Percentiles rank a stretch among this genome's conserved stretches.
These are phyloP conservation scores for Cylindrodendrum hubeiense DNA, from an alignment of 2,329 filamentous ascomycete species.

Conservation along the genomic window DNA sequence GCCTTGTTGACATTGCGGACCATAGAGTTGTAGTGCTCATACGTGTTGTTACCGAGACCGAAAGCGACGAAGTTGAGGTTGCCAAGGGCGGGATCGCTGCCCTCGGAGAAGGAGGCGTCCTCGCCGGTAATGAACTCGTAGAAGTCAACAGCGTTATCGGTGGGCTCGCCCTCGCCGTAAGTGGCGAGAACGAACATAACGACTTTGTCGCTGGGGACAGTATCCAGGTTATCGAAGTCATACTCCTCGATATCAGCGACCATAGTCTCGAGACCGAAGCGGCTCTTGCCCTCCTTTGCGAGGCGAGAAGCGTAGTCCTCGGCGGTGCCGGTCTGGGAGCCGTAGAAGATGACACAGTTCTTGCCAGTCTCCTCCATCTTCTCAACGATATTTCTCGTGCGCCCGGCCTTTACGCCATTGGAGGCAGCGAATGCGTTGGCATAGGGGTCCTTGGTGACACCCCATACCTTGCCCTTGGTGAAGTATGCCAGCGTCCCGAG, in stretches of 20 bases:
- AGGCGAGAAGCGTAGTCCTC: conserved; percentile 98
- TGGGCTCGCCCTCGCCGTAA: conserved; percentile 98
- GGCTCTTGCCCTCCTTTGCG: conserved; percentile 96
- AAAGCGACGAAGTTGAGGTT: conserved; percentile 96
- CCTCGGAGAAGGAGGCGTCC: conserved; percentile 83
- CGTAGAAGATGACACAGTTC: conserved; percentile 98
- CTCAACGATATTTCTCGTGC: conserved; percentile 92
- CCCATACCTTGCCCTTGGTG: conserved; percentile 97
- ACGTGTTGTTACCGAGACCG: conserved; percentile 98
- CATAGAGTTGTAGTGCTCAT: conserved; percentile 99
- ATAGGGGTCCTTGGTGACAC: conserved; percentile 88
- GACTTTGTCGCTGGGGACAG: conserved; percentile 89
- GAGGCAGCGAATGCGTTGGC: conserved; percentile 78
- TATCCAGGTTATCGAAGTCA: conserved; percentile 94
- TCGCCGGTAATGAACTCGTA: conserved; percentile 94
- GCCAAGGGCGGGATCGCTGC: conserved; percentile 77
- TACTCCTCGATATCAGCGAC: conserved; percentile 98
- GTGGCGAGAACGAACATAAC: conserved; percentile 97
- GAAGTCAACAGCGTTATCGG: conserved; percentile 98
- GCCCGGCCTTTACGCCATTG: conserved; percentile 80
- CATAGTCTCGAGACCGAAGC: conserved; percentile 98
- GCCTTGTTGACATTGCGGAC: conserved; percentile 90
- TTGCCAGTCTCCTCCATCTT: conserved; percentile 96
- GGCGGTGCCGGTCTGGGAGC: conserved; percentile 97
- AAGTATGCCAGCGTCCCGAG: conserved; percentile 94